Evolutionary conservation across 2,329 filamentous ascomycete genomes (phyloP), one percentile per base, ranked within the genome.

Genomic region (Pyrenophora tritici-repentis): DNA sequence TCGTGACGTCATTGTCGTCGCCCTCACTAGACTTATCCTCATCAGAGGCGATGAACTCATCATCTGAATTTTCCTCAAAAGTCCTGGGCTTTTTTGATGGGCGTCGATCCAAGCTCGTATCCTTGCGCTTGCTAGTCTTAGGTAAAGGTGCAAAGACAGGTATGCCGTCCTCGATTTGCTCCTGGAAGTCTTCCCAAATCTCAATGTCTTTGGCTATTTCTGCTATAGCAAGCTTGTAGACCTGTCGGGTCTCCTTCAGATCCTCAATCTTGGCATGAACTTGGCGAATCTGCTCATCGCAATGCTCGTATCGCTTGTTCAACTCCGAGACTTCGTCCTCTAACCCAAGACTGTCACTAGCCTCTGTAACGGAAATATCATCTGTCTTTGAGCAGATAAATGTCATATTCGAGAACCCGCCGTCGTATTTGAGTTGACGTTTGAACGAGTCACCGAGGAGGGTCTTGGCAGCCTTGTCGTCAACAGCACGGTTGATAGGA

Each of bases 321-420:
- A 71, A 58, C 2, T 57, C 50, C 10, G 61, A 52, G 2, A 74
- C 62, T 35, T 69, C 50, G 10, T 71, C 68, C 7, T 73, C 67
- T 1, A 78, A 62, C 3, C 64, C 61, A 31, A 79, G 66, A 22
- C 67, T 72, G 3, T 75, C 68, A 3, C 70, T 63, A 4, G 76
- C 77, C 47, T 83, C 78, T 0, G 68, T 75, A 3, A 79, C 67
- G 6, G 74, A 79, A 7, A 87, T 83, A 36, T 86, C 83, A 61
- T 87, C 85, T 0, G 82, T 84, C 62, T 86, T 87, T 13, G 78
- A 81, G 61, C 84, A 86, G 12, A 87, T 82, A 52, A 87, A 86
- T 0, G 82, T 85, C 2, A 86, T 74, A 2, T 72, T 75, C 6
- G 72, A 77, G 46, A 82, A 82, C 0, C 73, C 77, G 2, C 81